Conservation (phyloP, 768 basidiomycete genomes). For the Sarcomyxa edulis region DNA sequence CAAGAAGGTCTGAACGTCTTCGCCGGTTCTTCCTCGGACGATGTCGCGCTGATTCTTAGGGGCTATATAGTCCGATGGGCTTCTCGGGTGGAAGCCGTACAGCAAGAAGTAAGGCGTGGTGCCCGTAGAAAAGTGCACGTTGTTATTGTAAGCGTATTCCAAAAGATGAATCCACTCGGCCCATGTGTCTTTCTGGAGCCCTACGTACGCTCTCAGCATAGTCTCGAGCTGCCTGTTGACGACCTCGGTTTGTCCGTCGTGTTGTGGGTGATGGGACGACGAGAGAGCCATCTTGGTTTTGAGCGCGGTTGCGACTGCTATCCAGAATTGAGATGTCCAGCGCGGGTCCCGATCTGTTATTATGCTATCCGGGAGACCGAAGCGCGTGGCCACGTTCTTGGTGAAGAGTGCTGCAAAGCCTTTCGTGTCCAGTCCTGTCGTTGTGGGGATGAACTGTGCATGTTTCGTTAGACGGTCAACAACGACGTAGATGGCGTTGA, state of each 20-base stretch:
- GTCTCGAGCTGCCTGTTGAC: slow-evolving; percentile 18
- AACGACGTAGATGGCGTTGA: slow-evolving; percentile 18
- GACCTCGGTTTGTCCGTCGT: slow-evolving; percentile 29
- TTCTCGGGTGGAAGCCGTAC: no score
- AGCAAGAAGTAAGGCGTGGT: slow-evolving; percentile 16
- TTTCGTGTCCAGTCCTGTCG: slow-evolving; percentile 10
- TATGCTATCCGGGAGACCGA: slow-evolving; percentile 14
- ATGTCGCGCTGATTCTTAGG: slow-evolving; percentile 5
- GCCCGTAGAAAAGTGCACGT: slow-evolving; percentile 13
- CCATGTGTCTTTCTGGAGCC: slow-evolving; percentile 16
- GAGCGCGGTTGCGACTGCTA: slow-evolving; percentile 12
- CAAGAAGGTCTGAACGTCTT: slow-evolving; percentile 2
- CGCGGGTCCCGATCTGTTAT: slow-evolving; percentile 8
- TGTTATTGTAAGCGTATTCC: slow-evolving; percentile 20
- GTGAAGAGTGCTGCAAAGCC: slow-evolving; percentile 18
- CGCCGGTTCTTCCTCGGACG: neutral
- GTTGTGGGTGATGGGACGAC: no score
- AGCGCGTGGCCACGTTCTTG: slow-evolving; percentile 14
- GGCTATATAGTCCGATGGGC: slow-evolving; percentile 8
- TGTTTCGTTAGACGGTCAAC: slow-evolving; percentile 25
- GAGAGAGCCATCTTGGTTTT: slow-evolving; percentile 17
- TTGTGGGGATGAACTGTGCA: no score
- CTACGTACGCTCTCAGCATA: slow-evolving; percentile 16
- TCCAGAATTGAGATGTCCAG: slow-evolving; percentile 22
- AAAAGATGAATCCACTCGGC: slow-evolving; percentile 12